Evolutionary conservation across 345 rosid species (phyloP).

Genomic region (Abelmoschus esculentus): DNA sequence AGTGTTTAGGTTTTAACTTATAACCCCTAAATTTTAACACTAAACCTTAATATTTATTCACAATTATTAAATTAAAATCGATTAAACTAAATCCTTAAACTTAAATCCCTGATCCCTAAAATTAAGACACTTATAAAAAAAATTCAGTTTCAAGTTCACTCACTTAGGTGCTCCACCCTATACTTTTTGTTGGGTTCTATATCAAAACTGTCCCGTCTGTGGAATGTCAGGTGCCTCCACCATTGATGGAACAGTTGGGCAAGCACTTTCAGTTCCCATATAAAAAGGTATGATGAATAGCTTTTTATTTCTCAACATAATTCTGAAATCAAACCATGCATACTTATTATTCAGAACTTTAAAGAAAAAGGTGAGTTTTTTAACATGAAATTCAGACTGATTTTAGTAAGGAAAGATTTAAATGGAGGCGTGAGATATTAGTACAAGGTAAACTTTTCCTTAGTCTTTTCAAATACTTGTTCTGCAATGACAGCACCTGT

Average conservation of each 20-base stretch:
- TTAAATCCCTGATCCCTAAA: too few species aligned
- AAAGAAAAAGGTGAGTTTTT: neutral
- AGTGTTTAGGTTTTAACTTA: too few species aligned
- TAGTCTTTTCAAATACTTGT: slow-evolving; percentile 85
- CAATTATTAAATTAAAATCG: too few species aligned
- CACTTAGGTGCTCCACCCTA: neutral
- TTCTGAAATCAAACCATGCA: slow-evolving; percentile 2
- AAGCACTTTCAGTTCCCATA: neutral
- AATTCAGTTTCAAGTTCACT: neutral
- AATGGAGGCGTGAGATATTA: slow-evolving; percentile 18
- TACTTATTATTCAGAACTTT: neutral
- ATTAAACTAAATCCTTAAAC: too few species aligned
- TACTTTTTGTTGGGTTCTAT: too few species aligned
- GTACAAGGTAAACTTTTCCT: slow-evolving; percentile 70
- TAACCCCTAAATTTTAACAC: too few species aligned
- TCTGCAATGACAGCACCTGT: slow-evolving; percentile 71
- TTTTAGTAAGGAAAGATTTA: neutral
- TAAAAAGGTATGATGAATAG: neutral
- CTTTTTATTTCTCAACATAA: neutral
- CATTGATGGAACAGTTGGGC: neutral
- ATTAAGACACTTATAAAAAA: too few species aligned
- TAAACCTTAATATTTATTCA: too few species aligned
- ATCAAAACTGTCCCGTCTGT: too few species aligned
- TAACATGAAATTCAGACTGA: neutral
- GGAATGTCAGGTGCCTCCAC: neutral